Conservation (phyloP, 129 eudicot genomes). For the Lonicera japonica region DNA sequence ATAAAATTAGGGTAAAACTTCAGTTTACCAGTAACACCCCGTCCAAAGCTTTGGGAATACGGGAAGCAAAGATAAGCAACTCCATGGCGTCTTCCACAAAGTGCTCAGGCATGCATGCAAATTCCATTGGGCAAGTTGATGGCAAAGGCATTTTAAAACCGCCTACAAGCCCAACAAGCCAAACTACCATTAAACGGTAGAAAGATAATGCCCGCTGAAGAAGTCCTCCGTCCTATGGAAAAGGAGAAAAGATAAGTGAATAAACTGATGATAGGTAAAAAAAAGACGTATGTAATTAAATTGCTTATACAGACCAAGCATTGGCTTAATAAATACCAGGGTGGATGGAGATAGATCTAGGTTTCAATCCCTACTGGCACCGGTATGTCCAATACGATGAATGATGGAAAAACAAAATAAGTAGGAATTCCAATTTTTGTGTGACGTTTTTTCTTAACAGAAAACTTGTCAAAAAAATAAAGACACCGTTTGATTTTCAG, state of each 20-base stretch:
- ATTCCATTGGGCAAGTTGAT: conserved; percentile 69
- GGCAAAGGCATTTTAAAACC: conserved; percentile 95
- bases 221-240: conserved; percentile 65
- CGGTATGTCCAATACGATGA: no score
- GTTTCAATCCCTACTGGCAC: no score
- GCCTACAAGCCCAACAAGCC: conserved; percentile 78
- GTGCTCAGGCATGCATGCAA: conserved; percentile 95
- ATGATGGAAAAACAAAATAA: no score
- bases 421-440: no score
- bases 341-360: no score
- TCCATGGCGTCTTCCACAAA: conserved; percentile 96
- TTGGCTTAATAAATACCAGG: no score
- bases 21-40: conserved; percentile 65
- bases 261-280: not conserved
- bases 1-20: not conserved
- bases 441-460: no score
- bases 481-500: no score
- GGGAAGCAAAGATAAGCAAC: conserved; percentile 85
- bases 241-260: not conserved
- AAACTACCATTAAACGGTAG: conserved; percentile 88
- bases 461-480: no score
- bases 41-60: conserved; percentile 92
- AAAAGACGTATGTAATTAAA: no score
- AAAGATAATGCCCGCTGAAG: conserved; percentile 77
- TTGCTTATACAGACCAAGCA: no score